Evolutionary conservation across 1,139 yeast genomes (phyloP).

Genomic region (Candida dubliniensis): DNA sequence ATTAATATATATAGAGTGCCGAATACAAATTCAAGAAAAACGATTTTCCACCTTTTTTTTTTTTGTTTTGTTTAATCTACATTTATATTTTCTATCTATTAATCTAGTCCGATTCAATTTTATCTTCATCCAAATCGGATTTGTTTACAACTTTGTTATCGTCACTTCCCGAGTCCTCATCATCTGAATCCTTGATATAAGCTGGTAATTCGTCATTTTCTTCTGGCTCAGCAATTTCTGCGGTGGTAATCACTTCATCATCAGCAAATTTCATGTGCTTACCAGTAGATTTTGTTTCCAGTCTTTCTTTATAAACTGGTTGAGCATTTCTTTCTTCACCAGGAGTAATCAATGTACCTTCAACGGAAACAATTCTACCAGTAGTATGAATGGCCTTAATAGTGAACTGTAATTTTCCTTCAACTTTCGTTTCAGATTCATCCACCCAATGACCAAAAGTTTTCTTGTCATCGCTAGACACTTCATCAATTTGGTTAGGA

Average conservation of each 20-base stretch:
- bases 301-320: conserved; percentile 42
- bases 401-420: conserved; percentile 76
- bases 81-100: neutral
- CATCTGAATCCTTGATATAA: conserved; percentile 19
- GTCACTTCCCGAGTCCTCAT: conserved; percentile 16
- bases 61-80: neutral
- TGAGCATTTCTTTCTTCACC: conserved; percentile 58
- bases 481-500: conserved; percentile 72
- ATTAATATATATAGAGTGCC: too few relatives aligned
- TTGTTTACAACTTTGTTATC: conserved; percentile 30
- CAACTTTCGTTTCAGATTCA: conserved; percentile 66
- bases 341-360: conserved; percentile 74
- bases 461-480: conserved; percentile 24
- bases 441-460: conserved; percentile 89
- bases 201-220: conserved; percentile 25
- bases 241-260: conserved; percentile 18
- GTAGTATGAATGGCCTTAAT: conserved; percentile 72
- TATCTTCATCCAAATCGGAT: conserved; percentile 33
- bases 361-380: conserved; percentile 80
- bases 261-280: conserved; percentile 50
- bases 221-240: conserved; percentile 27
- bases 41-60: neutral
- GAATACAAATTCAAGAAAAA: neutral
- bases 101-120: conserved; percentile 24
- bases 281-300: conserved; percentile 6